Evolutionary conservation across 371 early-diverging fungal species (phyloP).

Genomic region (Mucor piriformis): DNA sequence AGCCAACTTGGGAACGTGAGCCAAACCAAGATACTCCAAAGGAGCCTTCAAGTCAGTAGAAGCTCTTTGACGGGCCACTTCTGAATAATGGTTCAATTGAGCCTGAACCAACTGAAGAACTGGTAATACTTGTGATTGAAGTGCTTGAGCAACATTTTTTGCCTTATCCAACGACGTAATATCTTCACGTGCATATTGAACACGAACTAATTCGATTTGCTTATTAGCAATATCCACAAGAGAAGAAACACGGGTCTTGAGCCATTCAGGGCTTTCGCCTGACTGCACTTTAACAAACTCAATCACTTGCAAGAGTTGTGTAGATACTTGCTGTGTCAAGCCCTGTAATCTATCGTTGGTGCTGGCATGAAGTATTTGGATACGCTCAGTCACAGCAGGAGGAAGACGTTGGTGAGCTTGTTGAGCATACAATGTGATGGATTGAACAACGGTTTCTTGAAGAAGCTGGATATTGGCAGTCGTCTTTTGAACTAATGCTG

Average conservation of each 20-base stretch:
- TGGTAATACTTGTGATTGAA: conserved; percentile 63
- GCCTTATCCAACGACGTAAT: conserved; percentile 58
- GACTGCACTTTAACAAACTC: conserved; percentile 52
- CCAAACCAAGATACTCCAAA: conserved; percentile 32
- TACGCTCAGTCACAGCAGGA: conserved; percentile 31
- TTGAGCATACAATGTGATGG: conserved; percentile 34
- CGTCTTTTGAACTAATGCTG: conserved; percentile 34
- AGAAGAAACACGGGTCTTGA: conserved; percentile 53
- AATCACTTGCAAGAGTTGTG: conserved; percentile 28
- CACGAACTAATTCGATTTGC: conserved; percentile 51
- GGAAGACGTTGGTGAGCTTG: conserved; percentile 38
- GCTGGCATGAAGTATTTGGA: conserved; percentile 20
- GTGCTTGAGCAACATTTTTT: conserved; percentile 53
- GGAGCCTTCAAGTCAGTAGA: conserved; percentile 33
- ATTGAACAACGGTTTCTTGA: conserved; percentile 35
- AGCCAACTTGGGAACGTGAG: conserved; percentile 23
- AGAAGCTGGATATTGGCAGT: conserved; percentile 36
- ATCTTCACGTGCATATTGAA: conserved; percentile 52
- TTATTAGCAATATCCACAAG: conserved; percentile 56
- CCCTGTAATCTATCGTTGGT: conserved; percentile 23
- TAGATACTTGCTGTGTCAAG: conserved; percentile 38
- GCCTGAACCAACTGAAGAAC: conserved; percentile 54
- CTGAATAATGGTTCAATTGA: conserved; percentile 42
- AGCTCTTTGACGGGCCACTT: conserved; percentile 32
- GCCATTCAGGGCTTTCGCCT: conserved; percentile 45